Evolutionary conservation across 1,284 basidiomycete species (phyloP), one percentile per base, ranked within the genome.

Genomic region (Cutaneotrichosporon cyanovorans): DNA sequence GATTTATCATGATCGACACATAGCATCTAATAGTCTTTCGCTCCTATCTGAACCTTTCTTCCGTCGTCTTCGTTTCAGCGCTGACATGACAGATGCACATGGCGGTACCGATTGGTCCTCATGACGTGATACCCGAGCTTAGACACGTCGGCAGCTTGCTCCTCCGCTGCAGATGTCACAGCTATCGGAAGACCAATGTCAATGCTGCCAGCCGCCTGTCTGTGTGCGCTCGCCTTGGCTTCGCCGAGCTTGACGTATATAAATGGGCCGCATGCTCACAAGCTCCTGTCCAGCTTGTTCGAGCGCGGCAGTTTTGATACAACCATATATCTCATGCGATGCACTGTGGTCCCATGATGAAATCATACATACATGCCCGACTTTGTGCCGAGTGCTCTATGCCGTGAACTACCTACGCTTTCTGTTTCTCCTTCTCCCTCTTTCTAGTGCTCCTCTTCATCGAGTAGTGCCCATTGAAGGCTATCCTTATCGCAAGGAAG

Each of bases 11-110:
- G 73, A 72, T 87, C 84, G 84, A 81, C 80, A 77, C 75, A 40
- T 31, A 37, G 35, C 81, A 85, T 84, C 83, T 80, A 28, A 28
- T 28, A 72, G 85, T 88, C 84, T 87, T 87, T 86, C 84, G 85
- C 84, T 85, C 83, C 83, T 85, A 84, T 87, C 85, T 89, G 84
- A 89, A 71, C 57, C 60, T 28, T 12, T 28, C n/a, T 28, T 28
- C 25, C 7, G 12, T 7, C 25, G 25, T 28, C 12, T 7, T 28
- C 25, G 25, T 28, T n/a, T 28, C 25, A 28, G 12, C 25, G 25
- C 40, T 41, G 40, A 35, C 41, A 8, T 16, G 9, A 9, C 8
- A 14, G 9, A 14, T 11, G 18, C 11, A 15, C 16, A 12, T 18
- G 33, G 35, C 22, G 31, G 30, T 28, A 7, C 12, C 25, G 8